Evolutionary conservation across 2,329 filamentous ascomycete species (phyloP).

Genomic region (Colletotrichum sidae): DNA sequence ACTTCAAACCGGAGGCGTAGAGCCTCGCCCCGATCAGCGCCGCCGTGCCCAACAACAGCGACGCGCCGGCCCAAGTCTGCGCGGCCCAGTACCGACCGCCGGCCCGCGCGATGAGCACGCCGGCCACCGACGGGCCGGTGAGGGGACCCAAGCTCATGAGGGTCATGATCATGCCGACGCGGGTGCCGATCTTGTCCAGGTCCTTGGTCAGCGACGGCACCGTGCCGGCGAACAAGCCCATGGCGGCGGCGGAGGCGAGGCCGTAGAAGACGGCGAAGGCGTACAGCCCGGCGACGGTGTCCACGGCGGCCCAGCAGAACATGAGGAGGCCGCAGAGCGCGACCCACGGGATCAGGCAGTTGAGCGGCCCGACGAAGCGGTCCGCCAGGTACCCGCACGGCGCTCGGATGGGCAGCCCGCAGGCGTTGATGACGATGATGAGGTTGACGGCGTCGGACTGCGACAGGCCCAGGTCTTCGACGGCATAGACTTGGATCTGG

Average conservation of each 20-base stretch:
- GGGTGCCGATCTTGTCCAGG: constrained; percentile 60
- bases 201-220: constrained; percentile 66
- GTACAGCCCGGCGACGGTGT: constrained; percentile 63
- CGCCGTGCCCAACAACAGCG: not conserved
- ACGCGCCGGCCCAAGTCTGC: not conserved
- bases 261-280: constrained; percentile 73
- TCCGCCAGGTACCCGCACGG: constrained; percentile 65
- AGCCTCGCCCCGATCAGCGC: not conserved
- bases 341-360: constrained; percentile 56
- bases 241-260: constrained; percentile 70
- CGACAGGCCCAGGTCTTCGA: no score
- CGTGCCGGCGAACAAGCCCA: constrained; percentile 73
- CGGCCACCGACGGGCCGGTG: not conserved
- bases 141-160: not conserved
- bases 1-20: not conserved
- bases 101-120: not conserved
- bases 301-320: constrained; percentile 66
- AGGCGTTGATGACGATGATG: no score
- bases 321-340: constrained; percentile 54
- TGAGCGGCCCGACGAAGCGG: constrained; percentile 51
- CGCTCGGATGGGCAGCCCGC: no score
- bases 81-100: not conserved
- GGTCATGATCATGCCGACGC: constrained; percentile 63
- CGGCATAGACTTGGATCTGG: no score
- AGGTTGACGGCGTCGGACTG: no score